Evolutionary conservation across 148 eudicot species (phyloP).

Genomic region (Fallopia convolvulus): DNA sequence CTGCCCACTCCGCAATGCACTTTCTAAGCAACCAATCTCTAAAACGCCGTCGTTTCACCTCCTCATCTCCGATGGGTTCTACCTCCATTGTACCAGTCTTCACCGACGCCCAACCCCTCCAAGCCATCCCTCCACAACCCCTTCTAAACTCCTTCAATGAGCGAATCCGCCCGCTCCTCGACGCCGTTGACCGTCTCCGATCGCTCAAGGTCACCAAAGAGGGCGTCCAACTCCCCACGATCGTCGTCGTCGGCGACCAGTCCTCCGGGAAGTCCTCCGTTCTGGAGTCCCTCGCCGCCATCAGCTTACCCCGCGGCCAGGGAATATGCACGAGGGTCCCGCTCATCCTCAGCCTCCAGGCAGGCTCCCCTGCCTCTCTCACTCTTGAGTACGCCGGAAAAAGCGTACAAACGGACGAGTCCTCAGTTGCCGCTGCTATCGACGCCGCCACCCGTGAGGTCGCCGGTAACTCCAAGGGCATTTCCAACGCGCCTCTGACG

Average conservation of each 20-base stretch:
- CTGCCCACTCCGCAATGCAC: background rate
- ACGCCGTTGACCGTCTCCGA: slow-evolving; percentile 6
- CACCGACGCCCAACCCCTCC: background rate
- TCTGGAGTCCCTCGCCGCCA: background rate
- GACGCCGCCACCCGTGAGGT: background rate
- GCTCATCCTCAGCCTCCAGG: background rate
- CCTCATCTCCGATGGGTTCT: background rate
- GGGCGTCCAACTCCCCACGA: background rate
- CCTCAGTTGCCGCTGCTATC: background rate
- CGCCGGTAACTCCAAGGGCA: slow-evolving; percentile 3
- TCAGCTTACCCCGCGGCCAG: background rate
- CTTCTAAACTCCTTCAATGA: background rate
- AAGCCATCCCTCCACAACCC: background rate
- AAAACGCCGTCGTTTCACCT: background rate
- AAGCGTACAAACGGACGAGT: background rate
- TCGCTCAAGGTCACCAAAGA: background rate
- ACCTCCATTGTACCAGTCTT: background rate
- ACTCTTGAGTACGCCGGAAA: slow-evolving; percentile 1
- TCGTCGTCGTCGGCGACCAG: slow-evolving; percentile 10
- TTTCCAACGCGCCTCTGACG: background rate
- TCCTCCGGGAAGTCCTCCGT: slow-evolving; percentile 1
- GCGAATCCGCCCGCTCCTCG: background rate
- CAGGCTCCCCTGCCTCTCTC: background rate
- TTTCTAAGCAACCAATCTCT: background rate
- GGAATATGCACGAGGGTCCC: slow-evolving; percentile 3